phyloP scores from a whole-genome alignment of 2,329 filamentous ascomycete genomes.

The Alternaria atra region DNA sequence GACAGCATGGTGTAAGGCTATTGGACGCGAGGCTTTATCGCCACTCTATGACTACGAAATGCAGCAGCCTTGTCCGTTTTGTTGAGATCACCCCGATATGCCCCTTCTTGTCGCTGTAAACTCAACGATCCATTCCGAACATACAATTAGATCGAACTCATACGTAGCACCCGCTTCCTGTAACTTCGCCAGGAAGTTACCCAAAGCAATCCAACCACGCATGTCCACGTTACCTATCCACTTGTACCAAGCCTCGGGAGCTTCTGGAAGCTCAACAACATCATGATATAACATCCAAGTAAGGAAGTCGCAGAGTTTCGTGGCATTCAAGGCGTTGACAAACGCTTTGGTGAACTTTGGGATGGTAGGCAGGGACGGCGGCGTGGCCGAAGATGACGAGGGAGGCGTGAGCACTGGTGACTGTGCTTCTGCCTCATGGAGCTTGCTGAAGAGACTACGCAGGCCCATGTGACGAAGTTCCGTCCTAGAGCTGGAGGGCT shows the following conservation, averaged over 20 bases:
- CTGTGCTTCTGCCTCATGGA: conserved; percentile 1
- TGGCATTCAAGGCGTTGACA: conserved; percentile 22
- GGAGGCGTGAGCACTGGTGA: conserved; percentile 7
- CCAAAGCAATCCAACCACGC: conserved; percentile 35
- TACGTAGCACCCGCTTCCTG: neutral
- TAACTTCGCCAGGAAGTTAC: conserved; percentile 14
- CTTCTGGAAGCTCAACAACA: conserved; percentile 28
- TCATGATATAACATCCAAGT: conserved; percentile 38
- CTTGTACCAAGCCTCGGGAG: conserved; percentile 27
- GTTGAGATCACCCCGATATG: neutral
- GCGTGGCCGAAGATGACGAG: neutral
- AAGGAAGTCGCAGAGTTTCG: conserved; percentile 32
- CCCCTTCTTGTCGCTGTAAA: neutral
- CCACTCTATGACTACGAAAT: neutral
- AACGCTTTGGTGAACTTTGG: conserved; percentile 24
- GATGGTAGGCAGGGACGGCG: neutral
- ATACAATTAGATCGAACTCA: conserved; percentile 21
- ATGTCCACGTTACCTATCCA: conserved; percentile 25
- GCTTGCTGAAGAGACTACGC: conserved; percentile 1
- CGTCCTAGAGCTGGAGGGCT: neutral
- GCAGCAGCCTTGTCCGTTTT: neutral
- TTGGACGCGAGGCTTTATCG: neutral
- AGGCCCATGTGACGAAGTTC: neutral
- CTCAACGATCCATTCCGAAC: neutral
- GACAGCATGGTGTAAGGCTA: neutral